phyloP scores from a whole-genome alignment of 768 basidiomycete genomes.

The Xanthoconium purpureum region DNA sequence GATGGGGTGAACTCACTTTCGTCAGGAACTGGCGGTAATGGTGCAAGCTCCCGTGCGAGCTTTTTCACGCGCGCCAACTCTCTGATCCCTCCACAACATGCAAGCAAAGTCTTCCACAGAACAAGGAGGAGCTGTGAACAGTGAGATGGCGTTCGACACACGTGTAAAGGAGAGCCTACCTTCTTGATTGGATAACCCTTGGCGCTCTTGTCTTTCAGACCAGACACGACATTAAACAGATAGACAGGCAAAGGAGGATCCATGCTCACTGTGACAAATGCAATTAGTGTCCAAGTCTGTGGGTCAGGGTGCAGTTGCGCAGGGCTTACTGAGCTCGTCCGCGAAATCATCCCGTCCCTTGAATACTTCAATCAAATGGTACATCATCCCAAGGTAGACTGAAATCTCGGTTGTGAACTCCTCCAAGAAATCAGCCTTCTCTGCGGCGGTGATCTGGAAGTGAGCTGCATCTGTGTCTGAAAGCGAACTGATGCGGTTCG shows the following conservation, averaged over 20 bases:
- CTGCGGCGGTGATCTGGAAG: conserved; percentile 64
- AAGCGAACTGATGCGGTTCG: conserved; percentile 50
- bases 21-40: conserved; percentile 55
- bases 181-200: conserved; percentile 98
- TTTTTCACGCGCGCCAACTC: conserved; percentile 82
- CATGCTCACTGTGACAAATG: conserved; percentile 76
- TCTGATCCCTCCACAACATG: conserved; percentile 89
- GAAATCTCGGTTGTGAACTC: conserved; percentile 91
- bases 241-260: conserved; percentile 93
- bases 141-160: conserved; percentile 1
- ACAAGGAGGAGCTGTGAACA: conserved; percentile 75
- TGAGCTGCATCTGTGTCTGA: conserved; percentile 72
- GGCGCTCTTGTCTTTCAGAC: conserved; percentile 87
- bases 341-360: conserved; percentile 93
- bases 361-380: conserved; percentile 91
- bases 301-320: background rate
- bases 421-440: conserved; percentile 78
- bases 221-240: conserved; percentile 86
- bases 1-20: conserved; percentile 35
- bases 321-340: conserved; percentile 86
- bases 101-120: conserved; percentile 90
- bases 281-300: conserved; percentile 3
- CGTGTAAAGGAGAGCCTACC: conserved; percentile 39
- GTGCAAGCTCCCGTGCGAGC: conserved; percentile 80
- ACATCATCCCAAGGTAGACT: conserved; percentile 92